phyloP scores from a whole-genome alignment of 2,329 filamentous ascomycete species.

The Rhinocladiella similis region DNA sequence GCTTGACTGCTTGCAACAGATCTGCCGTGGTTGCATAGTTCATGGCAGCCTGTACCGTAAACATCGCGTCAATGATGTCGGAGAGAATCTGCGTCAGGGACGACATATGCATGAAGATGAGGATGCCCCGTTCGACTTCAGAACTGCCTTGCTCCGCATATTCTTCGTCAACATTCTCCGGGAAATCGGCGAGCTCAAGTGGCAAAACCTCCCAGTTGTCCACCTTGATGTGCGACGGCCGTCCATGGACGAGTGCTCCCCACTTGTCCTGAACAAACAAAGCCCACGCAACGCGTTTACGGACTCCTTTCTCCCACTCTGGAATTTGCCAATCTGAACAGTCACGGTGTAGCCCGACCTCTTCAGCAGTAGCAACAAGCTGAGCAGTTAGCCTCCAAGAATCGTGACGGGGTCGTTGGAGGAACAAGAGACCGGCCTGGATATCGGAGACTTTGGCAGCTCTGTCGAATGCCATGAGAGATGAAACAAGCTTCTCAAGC shows the following conservation, averaged over 20 bases:
- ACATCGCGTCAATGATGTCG: constrained; percentile 73
- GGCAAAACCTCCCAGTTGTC: constrained; percentile 57
- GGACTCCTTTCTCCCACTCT: constrained; percentile 62
- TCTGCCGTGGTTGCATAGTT: constrained; percentile 66
- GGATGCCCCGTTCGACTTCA: constrained; percentile 67
- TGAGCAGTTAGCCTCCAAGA: constrained; percentile 54
- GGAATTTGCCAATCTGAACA: constrained; percentile 64
- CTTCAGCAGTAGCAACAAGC: constrained; percentile 57
- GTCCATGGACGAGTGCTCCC: constrained; percentile 58
- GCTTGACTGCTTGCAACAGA: constrained; percentile 74
- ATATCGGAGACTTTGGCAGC: constrained; percentile 55
- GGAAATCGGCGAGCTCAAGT: constrained; percentile 48
- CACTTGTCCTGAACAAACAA: constrained; percentile 67
- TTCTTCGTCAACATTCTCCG: constrained; percentile 31
- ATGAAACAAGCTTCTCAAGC: constrained; percentile 27
- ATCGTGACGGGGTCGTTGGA: constrained; percentile 49
- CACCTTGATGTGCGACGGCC: constrained; percentile 55
- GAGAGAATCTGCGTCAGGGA: constrained; percentile 53
- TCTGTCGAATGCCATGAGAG: constrained; percentile 26
- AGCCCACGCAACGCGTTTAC: constrained; percentile 64
- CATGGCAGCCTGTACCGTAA: constrained; percentile 72
- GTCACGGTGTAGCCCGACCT: constrained; percentile 62
- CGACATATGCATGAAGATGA: constrained; percentile 54
- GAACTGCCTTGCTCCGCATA: constrained; percentile 46
- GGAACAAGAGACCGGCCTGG: constrained; percentile 56